Evolutionary conservation across 1,284 basidiomycete genomes (phyloP).

Genomic region (Moesziomyces sp.): DNA sequence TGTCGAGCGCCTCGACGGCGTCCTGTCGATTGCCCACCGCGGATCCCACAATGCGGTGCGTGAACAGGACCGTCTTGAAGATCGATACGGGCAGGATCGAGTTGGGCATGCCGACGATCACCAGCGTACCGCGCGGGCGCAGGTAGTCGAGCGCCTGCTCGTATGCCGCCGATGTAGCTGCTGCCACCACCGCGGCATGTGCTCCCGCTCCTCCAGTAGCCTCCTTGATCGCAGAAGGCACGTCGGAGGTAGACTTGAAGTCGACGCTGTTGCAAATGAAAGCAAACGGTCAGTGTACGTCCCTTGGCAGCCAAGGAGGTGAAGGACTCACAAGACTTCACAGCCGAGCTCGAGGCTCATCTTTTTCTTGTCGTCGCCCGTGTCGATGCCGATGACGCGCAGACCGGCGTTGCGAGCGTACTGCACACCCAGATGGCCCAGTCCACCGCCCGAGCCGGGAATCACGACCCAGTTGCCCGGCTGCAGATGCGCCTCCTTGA

Average conservation of each 20-base stretch:
- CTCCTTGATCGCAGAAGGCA: slow-evolving; percentile 75
- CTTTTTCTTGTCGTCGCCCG: slow-evolving; percentile 79
- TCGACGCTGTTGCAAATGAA: slow-evolving; percentile 73
- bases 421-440: slow-evolving; percentile 68
- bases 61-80: slow-evolving; percentile 74
- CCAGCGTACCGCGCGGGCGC: slow-evolving; percentile 76
- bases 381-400: slow-evolving; percentile 82
- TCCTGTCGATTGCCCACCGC: slow-evolving; percentile 74
- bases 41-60: slow-evolving; percentile 77
- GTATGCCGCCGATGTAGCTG: slow-evolving; percentile 73
- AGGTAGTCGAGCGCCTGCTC: slow-evolving; percentile 73
- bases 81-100: slow-evolving; percentile 76
- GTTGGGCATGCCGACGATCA: slow-evolving; percentile 78
- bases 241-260: slow-evolving; percentile 74
- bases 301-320: neutral
- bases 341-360: slow-evolving; percentile 79
- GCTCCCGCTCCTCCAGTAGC: slow-evolving; percentile 77
- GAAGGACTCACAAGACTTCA: slow-evolving; percentile 72
- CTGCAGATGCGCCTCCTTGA: slow-evolving; percentile 77
- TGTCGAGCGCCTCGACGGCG: slow-evolving; percentile 72
- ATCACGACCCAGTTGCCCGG: slow-evolving; percentile 84
- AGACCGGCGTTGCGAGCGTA: slow-evolving; percentile 68
- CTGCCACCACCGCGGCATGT: slow-evolving; percentile 72
- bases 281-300: neutral
- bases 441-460: slow-evolving; percentile 78